Conservation (phyloP, 108 stramenopile species). For the Nitzschia palea region DNA sequence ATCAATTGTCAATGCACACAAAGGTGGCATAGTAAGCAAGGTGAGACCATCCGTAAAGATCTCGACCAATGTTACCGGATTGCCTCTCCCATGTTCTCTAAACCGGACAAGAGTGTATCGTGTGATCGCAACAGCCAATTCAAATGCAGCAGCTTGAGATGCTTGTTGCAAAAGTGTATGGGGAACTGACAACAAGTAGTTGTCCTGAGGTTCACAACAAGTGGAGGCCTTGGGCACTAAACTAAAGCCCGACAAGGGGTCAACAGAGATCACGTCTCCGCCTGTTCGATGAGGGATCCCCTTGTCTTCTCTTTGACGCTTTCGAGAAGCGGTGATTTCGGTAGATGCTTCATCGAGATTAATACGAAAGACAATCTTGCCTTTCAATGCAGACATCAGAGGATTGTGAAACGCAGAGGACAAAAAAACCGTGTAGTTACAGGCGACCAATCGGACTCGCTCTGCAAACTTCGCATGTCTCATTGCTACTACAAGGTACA, state of each 20-base stretch:
- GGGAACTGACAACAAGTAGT: constrained; percentile 24
- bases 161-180: constrained; percentile 2
- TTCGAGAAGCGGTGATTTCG: not conserved
- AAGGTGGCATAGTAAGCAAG: not conserved
- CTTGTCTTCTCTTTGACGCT: not conserved
- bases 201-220: not conserved
- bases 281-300: no score
- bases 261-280: no score
- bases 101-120: not conserved
- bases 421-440: no score
- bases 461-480: no score
- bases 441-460: no score
- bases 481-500: no score
- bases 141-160: constrained; percentile 20
- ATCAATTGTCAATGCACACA: not conserved
- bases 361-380: constrained; percentile 3
- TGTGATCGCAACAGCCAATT: constrained; percentile 6
- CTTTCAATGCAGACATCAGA: constrained; percentile 6
- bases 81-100: not conserved
- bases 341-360: constrained; percentile 2
- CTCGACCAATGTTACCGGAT: constrained; percentile 10
- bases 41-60: not conserved
- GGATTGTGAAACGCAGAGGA: no score
- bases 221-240: no score
- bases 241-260: no score